Evolutionary conservation across 2,329 filamentous ascomycete species (phyloP).

Genomic region (Aureobasidium uvarum): DNA sequence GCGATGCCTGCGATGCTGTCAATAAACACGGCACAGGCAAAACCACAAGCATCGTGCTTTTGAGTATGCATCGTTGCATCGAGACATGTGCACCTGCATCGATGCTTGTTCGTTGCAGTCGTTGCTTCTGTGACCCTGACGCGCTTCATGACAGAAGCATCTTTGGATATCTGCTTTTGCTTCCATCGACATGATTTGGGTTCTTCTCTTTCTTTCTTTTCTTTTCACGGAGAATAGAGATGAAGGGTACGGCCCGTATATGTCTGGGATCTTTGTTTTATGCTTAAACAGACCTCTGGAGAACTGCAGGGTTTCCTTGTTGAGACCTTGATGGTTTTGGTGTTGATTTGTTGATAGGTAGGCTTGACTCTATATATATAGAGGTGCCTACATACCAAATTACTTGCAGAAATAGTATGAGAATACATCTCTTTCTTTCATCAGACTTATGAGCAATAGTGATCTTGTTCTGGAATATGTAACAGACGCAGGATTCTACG

Average conservation of each 20-base stretch:
- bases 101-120: neutral
- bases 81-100: neutral
- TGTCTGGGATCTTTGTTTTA: neutral
- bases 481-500: no score
- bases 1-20: neutral
- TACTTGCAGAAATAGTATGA: no score
- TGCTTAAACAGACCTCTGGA: neutral
- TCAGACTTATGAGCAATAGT: no score
- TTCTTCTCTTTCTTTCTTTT: neutral
- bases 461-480: no score
- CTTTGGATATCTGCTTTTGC: neutral
- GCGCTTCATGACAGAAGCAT: neutral
- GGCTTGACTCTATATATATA: neutral
- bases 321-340: neutral
- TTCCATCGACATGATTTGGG: neutral
- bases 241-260: neutral
- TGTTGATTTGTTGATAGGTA: neutral
- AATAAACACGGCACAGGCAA: neutral
- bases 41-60: neutral
- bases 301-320: neutral
- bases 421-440: neutral
- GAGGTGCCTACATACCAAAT: no score
- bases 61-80: neutral
- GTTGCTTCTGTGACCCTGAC: neutral
- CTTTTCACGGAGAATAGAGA: neutral